Conservation (phyloP, 2,329 filamentous ascomycete genomes). For the Calonectria hongkongensis region DNA sequence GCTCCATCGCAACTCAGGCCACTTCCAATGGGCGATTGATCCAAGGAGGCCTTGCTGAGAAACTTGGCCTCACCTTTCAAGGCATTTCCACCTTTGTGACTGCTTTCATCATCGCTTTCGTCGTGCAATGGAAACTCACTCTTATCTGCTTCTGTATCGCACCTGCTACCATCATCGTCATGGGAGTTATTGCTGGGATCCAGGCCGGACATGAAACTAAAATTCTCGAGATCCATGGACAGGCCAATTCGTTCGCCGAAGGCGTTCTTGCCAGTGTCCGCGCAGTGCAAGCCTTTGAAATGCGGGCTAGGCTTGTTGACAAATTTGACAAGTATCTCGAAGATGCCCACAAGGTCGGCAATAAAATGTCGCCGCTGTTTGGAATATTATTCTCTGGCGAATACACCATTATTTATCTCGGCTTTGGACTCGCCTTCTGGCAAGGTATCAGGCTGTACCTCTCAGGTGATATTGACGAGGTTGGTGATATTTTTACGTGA, state of each 20-base stretch:
- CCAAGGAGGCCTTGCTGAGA: constrained; percentile 64
- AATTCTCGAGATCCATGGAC: constrained; percentile 59
- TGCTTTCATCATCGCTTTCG: constrained; percentile 63
- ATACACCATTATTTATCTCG: constrained; percentile 65
- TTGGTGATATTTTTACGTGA: constrained; percentile 64
- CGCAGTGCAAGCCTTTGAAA: constrained; percentile 66
- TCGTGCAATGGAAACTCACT: constrained; percentile 66
- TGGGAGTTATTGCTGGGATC: constrained; percentile 57
- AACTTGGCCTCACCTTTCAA: constrained; percentile 63
- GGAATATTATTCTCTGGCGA: constrained; percentile 63
- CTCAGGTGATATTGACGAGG: constrained; percentile 60
- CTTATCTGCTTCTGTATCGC: constrained; percentile 62
- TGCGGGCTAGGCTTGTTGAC: constrained; percentile 60
- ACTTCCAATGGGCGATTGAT: constrained; percentile 65
- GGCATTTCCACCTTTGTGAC: constrained; percentile 61
- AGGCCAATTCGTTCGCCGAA: constrained; percentile 61
- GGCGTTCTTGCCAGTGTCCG: constrained; percentile 61
- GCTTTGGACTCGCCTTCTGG: constrained; percentile 67
- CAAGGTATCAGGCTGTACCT: constrained; percentile 64
- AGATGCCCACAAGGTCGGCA: constrained; percentile 60
- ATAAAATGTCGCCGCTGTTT: constrained; percentile 62
- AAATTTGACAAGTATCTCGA: constrained; percentile 63
- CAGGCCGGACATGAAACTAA: constrained; percentile 57
- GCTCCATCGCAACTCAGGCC: constrained; percentile 64
- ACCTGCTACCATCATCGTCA: constrained; percentile 57